Percentiles rank a stretch among this genome's conserved stretches.
These are phyloP conservation scores for Fusarium secorum DNA, from an alignment of 2,329 filamentous ascomycete genomes.

Conservation along the genomic window DNA sequence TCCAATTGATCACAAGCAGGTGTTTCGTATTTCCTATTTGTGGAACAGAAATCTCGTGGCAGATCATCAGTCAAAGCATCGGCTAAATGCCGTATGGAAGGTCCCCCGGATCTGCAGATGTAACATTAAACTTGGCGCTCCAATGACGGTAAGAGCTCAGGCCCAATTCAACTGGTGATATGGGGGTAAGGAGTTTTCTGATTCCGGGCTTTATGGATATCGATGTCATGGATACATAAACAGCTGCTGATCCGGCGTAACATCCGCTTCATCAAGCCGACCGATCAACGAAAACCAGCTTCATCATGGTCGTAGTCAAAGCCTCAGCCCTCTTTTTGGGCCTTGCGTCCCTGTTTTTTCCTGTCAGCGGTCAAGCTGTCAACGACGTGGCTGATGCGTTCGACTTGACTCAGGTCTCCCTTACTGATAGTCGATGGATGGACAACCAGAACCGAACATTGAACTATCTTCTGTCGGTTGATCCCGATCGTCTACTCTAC, in stretches of 20 bases:
- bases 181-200: background rate
- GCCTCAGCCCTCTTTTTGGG: constrained; percentile 1
- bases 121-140: constrained; percentile 15
- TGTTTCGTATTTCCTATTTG: background rate
- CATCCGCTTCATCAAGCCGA: background rate
- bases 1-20: background rate
- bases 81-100: background rate
- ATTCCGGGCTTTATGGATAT: no score
- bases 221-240: background rate
- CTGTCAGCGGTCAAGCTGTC: background rate
- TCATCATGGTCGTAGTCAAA: constrained; percentile 17
- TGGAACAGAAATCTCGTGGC: constrained; percentile 5
- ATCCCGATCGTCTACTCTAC: constrained; percentile 21
- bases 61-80: background rate
- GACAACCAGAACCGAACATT: constrained; percentile 30
- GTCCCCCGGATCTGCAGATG: constrained; percentile 24
- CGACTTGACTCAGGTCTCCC: constrained; percentile 10
- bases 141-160: constrained; percentile 1
- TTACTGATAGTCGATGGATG: constrained; percentile 31
- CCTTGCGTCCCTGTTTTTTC: background rate
- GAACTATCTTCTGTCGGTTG: constrained; percentile 19
- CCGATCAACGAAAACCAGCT: background rate
- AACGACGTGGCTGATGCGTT: constrained; percentile 12
- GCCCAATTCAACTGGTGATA: background rate
- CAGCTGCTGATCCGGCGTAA: background rate